These are phyloP conservation scores for Penicillium pancosmium DNA, from an alignment of 495 filamentous ascomycete species.

Conservation along the genomic window DNA sequence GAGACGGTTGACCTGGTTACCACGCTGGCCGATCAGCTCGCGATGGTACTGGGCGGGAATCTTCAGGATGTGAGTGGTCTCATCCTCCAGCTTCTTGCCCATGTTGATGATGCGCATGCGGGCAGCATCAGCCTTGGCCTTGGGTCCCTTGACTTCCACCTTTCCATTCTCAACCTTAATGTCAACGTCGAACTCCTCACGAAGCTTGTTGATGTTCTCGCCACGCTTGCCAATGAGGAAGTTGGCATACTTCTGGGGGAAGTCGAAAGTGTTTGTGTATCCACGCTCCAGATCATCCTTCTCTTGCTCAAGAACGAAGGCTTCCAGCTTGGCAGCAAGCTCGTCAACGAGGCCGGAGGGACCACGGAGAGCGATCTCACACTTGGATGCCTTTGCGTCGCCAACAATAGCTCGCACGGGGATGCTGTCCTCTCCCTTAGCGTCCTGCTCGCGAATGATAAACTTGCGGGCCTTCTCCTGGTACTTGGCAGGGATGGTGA, in stretches of 20 bases:
- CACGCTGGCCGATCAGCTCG: constrained; percentile 68
- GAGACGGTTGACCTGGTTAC: constrained; percentile 65
- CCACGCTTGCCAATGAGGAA: constrained; percentile 90
- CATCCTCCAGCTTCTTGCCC: constrained; percentile 81
- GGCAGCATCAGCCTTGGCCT: constrained; percentile 80
- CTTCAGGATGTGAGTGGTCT: constrained; percentile 82
- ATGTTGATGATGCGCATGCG: constrained; percentile 74
- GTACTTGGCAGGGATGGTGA: constrained; percentile 77
- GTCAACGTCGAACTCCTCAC: constrained; percentile 95
- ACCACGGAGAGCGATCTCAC: constrained; percentile 71
- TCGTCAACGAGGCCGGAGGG: constrained; percentile 70
- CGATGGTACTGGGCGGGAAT: constrained; percentile 86
- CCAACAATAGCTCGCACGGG: constrained; percentile 69
- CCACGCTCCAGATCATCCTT: constrained; percentile 87
- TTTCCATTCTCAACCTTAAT: constrained; percentile 81
- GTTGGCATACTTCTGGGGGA: constrained; percentile 91
- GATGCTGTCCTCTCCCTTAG: constrained; percentile 63
- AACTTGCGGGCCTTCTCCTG: constrained; percentile 79
- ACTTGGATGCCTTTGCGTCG: constrained; percentile 43
- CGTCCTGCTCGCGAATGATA: constrained; percentile 74
- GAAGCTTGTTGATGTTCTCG: constrained; percentile 92
- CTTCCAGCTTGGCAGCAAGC: constrained; percentile 66
- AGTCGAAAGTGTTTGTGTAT: constrained; percentile 82
- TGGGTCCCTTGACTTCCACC: constrained; percentile 71
- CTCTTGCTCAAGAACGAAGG: constrained; percentile 81